Conservation (phyloP, 148 eudicot genomes). For the Chenopodium album region DNA sequence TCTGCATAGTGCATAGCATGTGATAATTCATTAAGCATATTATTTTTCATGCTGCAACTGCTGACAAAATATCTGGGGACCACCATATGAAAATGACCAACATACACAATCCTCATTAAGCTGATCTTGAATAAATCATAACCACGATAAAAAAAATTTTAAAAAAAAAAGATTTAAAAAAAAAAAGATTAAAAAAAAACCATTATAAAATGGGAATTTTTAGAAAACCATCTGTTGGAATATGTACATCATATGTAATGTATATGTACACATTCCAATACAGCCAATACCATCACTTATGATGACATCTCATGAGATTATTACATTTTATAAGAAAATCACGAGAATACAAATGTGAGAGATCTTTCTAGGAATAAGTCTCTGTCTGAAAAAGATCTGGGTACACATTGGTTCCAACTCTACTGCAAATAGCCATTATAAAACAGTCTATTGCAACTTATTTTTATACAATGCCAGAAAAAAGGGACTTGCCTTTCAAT, state of each 20-base stretch:
- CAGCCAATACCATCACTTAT: neutral
- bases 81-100: constrained; percentile 4
- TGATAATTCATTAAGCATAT: constrained; percentile 3
- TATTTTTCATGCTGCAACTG: constrained; percentile 1
- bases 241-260: too few relatives aligned
- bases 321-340: neutral
- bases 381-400: neutral
- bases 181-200: neutral
- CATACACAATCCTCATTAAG: neutral
- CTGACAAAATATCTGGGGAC: neutral
- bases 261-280: too few relatives aligned
- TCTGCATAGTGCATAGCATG: constrained; percentile 47
- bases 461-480: neutral
- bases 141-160: neutral
- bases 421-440: constrained; percentile 1
- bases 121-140: neutral
- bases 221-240: too few relatives aligned
- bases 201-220: neutral
- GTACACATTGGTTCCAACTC: neutral
- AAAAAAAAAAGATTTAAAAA: too few relatives aligned
- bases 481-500: constrained; percentile 72
- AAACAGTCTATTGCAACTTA: neutral
- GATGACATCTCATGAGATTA: neutral
- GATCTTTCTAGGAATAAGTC: too few relatives aligned
- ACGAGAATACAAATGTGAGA: too few relatives aligned